phyloP scores from a whole-genome alignment of 805 yeast genomes.

The Jamesozyma piceae region DNA sequence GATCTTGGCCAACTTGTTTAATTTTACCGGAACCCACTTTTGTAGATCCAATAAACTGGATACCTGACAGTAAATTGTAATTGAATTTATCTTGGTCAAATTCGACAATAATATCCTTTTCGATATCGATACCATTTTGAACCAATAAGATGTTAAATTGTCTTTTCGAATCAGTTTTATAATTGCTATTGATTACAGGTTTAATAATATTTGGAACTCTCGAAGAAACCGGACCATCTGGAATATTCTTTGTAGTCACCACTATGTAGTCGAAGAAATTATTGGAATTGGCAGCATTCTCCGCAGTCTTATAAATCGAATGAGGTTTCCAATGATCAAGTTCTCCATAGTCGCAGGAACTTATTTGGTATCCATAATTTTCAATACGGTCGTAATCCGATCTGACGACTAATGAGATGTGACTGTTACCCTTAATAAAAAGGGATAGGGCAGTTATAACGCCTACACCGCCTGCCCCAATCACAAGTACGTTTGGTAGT shows the following conservation, averaged over 20 bases:
- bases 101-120: conserved; percentile 41
- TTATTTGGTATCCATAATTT: conserved; percentile 47
- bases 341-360: conserved; percentile 55
- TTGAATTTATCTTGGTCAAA: conserved; percentile 32
- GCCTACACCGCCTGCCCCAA: conserved; percentile 87
- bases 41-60: conserved; percentile 53
- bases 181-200: conserved; percentile 39
- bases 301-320: conserved; percentile 37
- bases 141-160: conserved; percentile 44
- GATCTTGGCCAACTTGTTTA: conserved; percentile 43
- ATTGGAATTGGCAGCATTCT: conserved; percentile 37
- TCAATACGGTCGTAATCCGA: conserved; percentile 50
- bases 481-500: conserved; percentile 40
- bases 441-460: conserved; percentile 63
- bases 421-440: conserved; percentile 37
- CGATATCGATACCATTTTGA: conserved; percentile 63
- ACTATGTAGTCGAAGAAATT: conserved; percentile 47
- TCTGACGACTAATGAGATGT: conserved; percentile 55
- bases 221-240: conserved; percentile 41
- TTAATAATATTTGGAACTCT: conserved; percentile 43
- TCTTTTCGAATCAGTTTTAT: conserved; percentile 8
- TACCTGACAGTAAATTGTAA: conserved; percentile 43
- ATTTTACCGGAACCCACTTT: conserved; percentile 39
- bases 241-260: conserved; percentile 58
- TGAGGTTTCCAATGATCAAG: conserved; percentile 50